A percentile compares a stretch with the other conserved stretches of the same genome.
Evolutionary conservation across 2,329 filamentous ascomycete species (phyloP).

Genomic region (Epicoccum nigrum): DNA sequence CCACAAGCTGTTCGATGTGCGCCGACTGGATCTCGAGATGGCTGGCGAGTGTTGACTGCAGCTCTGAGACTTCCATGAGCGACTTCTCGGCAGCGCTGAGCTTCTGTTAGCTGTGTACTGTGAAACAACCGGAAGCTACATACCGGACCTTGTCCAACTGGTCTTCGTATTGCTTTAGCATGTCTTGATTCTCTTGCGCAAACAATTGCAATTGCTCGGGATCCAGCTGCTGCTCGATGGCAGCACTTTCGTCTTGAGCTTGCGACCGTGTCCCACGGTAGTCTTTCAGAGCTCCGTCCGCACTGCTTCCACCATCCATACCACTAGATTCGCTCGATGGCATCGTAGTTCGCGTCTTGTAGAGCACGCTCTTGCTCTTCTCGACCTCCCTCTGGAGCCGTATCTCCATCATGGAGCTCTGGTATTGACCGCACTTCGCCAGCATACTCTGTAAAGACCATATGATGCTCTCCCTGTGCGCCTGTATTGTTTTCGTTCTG

Average conservation of each 20-base stretch:
- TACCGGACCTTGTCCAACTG: slow-evolving; percentile 94
- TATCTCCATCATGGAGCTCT: slow-evolving; percentile 93
- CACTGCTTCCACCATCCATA: slow-evolving; percentile 23
- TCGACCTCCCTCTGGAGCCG: slow-evolving; percentile 83
- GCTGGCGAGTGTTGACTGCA: slow-evolving; percentile 86
- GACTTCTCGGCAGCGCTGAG: slow-evolving; percentile 84
- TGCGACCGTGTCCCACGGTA: slow-evolving; percentile 36
- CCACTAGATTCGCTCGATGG: slow-evolving; percentile 31
- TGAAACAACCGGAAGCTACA: slow-evolving; percentile 45
- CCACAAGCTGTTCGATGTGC: slow-evolving; percentile 85
- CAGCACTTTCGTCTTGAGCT: slow-evolving; percentile 31
- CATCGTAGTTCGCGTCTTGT: slow-evolving; percentile 63
- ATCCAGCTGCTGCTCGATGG: slow-evolving; percentile 67
- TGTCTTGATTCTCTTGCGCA: slow-evolving; percentile 87
- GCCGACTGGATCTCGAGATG: slow-evolving; percentile 87
- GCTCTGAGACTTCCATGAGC: slow-evolving; percentile 86
- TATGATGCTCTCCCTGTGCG: slow-evolving; percentile 80
- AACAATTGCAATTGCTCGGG: slow-evolving; percentile 91
- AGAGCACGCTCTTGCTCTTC: slow-evolving; percentile 84
- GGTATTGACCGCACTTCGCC: slow-evolving; percentile 76
- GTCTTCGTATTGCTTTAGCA: slow-evolving; percentile 92
- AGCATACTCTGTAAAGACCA: slow-evolving; percentile 80
- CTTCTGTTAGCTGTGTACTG: slow-evolving; percentile 21
- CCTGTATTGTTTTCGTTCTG: slow-evolving; percentile 67
- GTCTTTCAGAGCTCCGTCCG: slow-evolving; percentile 22